Evolutionary conservation across 2,329 filamentous ascomycete species (phyloP).

Genomic region (Fusarium chaquense): DNA sequence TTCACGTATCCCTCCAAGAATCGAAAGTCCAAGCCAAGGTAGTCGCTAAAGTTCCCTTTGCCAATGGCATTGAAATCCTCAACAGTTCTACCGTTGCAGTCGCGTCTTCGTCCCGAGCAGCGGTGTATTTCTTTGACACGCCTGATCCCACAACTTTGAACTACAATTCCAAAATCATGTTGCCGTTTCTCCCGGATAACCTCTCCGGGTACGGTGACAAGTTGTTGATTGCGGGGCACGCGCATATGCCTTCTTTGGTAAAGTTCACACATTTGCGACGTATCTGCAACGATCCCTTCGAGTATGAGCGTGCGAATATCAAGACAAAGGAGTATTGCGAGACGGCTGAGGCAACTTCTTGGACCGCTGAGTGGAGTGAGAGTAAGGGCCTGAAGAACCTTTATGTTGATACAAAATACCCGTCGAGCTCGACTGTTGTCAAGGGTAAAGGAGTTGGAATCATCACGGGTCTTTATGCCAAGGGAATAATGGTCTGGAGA

Average conservation of each 20-base stretch:
- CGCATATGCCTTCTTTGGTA: conserved; percentile 50
- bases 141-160: conserved; percentile 7
- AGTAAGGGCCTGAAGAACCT: conserved; percentile 50
- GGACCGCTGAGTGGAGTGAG: conserved; percentile 54
- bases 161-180: conserved; percentile 4
- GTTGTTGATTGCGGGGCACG: conserved; percentile 58
- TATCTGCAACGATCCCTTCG: conserved; percentile 51
- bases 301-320: conserved; percentile 40
- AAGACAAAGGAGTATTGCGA: conserved; percentile 3
- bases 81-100: conserved; percentile 56
- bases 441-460: conserved; percentile 53
- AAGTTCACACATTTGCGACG: conserved; percentile 51
- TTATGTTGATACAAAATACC: conserved; percentile 52
- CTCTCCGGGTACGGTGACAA: conserved; percentile 49
- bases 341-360: conserved; percentile 39
- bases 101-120: conserved; percentile 49
- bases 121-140: conserved; percentile 28
- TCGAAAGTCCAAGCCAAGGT: conserved; percentile 39
- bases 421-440: conserved; percentile 51
- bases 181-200: conserved; percentile 58
- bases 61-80: conserved; percentile 58
- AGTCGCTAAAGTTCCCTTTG: conserved; percentile 53
- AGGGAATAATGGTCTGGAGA: conserved; percentile 51
- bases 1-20: conserved; percentile 50
- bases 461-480: conserved; percentile 54